Conservation (phyloP, 345 rosid species). For the Citrus reticulata region DNA sequence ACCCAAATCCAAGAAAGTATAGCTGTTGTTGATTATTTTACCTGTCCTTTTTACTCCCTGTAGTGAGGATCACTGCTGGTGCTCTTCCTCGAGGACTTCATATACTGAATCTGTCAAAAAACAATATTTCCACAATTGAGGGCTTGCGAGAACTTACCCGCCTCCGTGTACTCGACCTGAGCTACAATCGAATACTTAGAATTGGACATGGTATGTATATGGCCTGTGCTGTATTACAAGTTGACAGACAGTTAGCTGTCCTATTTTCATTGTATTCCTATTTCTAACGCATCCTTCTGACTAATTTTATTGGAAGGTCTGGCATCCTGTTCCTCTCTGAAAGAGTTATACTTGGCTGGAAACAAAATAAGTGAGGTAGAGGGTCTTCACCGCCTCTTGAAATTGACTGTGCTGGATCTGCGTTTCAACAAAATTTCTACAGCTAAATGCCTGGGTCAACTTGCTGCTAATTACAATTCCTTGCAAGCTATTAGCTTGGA, state of each 20-base stretch:
- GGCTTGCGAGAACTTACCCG: slow-evolving; percentile 92
- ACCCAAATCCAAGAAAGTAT: neutral
- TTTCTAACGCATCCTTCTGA: neutral
- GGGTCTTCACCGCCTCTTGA: slow-evolving; percentile 93
- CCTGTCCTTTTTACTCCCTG: neutral
- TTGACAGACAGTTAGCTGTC: neutral
- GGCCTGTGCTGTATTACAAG: neutral
- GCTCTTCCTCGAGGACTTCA: slow-evolving; percentile 96
- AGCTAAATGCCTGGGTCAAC: slow-evolving; percentile 83
- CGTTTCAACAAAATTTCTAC: slow-evolving; percentile 91
- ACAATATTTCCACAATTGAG: slow-evolving; percentile 77
- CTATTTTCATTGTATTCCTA: neutral
- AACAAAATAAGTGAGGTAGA: slow-evolving; percentile 91
- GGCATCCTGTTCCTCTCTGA: slow-evolving; percentile 92
- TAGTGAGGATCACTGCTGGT: slow-evolving; percentile 82
- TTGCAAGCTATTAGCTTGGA: slow-evolving; percentile 95
- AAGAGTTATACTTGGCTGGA: slow-evolving; percentile 91
- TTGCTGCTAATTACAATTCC: slow-evolving; percentile 94
- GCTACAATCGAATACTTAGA: slow-evolving; percentile 81
- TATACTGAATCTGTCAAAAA: slow-evolving; percentile 69
- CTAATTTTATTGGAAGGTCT: slow-evolving; percentile 42
- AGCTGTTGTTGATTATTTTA: neutral
- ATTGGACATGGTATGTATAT: slow-evolving; percentile 77
- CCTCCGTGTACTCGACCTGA: slow-evolving; percentile 85
- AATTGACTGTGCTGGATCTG: slow-evolving; percentile 73